These are phyloP conservation scores for Niveomyces coronatus DNA, from an alignment of 2,329 filamentous ascomycete species.

Conservation along the genomic window DNA sequence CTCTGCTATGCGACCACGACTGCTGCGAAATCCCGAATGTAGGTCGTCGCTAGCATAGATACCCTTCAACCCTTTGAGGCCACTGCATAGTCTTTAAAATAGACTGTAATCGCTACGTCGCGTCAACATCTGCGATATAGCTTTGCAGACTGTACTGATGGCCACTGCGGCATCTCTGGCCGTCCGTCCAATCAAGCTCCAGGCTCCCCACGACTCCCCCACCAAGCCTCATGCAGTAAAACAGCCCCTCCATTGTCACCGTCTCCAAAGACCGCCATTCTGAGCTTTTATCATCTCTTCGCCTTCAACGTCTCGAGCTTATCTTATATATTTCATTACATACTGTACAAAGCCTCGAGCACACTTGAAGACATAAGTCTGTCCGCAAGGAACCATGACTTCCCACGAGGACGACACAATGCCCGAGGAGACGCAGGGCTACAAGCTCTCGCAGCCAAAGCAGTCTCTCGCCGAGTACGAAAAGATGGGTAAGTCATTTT, in stretches of 20 bases:
- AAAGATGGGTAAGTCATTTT: conserved; percentile 80
- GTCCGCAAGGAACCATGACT: conserved; percentile 42
- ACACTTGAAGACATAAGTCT: conserved; percentile 17
- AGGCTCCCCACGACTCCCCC: conserved; percentile 5
- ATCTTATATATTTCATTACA: conserved; percentile 1
- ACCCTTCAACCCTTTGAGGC: no score
- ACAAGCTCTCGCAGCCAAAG: conserved; percentile 95
- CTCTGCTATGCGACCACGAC: no score
- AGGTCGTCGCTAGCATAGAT: no score
- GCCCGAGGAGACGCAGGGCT: conserved; percentile 83
- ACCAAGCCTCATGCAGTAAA: conserved; percentile 9
- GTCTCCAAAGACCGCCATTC: conserved; percentile 15
- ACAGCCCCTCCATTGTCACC: conserved; percentile 26
- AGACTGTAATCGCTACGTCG: no score
- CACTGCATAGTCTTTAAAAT: no score
- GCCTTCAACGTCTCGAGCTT: not conserved
- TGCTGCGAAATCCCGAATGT: no score
- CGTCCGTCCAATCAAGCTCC: conserved; percentile 8
- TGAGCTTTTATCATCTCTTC: conserved; percentile 7
- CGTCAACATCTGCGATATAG: not conserved
- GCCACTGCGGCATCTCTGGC: not conserved
- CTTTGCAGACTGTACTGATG: not conserved
- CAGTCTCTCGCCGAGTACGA: conserved; percentile 94
- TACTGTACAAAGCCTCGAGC: not conserved
- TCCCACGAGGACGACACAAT: conserved; percentile 69